Evolutionary conservation across 1,139 yeast genomes (phyloP), one percentile per base, ranked within the genome.

Genomic region (Zhuliangozyma parablackwelliae): DNA sequence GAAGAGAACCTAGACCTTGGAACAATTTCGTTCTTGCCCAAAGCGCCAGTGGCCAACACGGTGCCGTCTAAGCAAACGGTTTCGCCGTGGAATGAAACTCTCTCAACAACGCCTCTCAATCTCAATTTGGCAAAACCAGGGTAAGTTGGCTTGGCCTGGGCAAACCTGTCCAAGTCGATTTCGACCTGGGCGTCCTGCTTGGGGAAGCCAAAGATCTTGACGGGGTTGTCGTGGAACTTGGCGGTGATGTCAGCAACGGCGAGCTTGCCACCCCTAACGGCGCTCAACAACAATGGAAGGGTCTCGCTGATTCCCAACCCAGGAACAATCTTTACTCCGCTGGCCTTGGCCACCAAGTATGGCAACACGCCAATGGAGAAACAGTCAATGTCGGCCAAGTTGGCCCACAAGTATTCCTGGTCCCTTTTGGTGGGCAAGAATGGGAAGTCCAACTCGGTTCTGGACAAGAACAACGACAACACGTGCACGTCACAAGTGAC

Each of bases 401-500:
- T 75, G 37, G 73, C 78, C 97, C 97, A 90, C 52, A 92, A 75
- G 41, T 82, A 87, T 28, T 69, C 72, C 65, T 86, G 95, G 55
- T 88, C 96, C 48, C 77, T 82, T 59, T 74, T 72, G 28, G 92
- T 72, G 48, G 97, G 97, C 59, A 90, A 70, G 72, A 81, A 80
- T 25, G 64, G 57, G 48, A 86, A 80, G 50, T 78, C 77, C 56
- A 76, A 78, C 30, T 87, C 90, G 31, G 76, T 78, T 60, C 78
- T 84, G 34, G 87, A 73, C 46, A 85, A 67, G 69, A 88, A 89
- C 58, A 90, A 72, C 5, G 95, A 71, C 58, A 80, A 82, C 35
- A 92, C 81, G 21, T 92, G 72, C 45, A 87, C 95, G 62, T 92
- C 98, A 63, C 95, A 87, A 30, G 97, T 88, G 31, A 92, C 96